Conservation (phyloP, 148 eudicot species). For the Nepenthes mirabilis region DNA sequence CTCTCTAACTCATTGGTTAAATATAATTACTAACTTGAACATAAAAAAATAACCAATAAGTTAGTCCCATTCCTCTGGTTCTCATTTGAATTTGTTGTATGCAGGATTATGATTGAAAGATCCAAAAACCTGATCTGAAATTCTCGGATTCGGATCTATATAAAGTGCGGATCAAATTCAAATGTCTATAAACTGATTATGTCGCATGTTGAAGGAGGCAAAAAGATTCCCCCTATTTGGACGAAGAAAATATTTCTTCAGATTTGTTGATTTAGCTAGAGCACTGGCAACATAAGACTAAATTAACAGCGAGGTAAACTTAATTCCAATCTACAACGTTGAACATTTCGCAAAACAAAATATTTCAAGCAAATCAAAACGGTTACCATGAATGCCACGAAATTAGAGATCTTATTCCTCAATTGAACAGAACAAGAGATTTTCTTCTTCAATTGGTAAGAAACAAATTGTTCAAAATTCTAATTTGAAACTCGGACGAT, state of each 20-base stretch:
- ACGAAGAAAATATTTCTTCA: slow-evolving; percentile 78
- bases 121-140: too few relatives aligned
- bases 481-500: too few relatives aligned
- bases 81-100: too few relatives aligned
- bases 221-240: slow-evolving; percentile 62
- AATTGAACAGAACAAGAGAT: slow-evolving; percentile 65
- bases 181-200: slow-evolving; percentile 25
- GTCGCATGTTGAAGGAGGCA: slow-evolving; percentile 58
- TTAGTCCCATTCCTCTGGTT: too few relatives aligned
- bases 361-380: background rate
- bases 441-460: slow-evolving; percentile 66
- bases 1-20: too few relatives aligned
- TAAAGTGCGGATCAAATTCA: too few relatives aligned
- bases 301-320: background rate
- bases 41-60: too few relatives aligned
- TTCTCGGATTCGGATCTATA: too few relatives aligned
- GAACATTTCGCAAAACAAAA: background rate
- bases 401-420: slow-evolving; percentile 49
- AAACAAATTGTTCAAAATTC: too few relatives aligned
- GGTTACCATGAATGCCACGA: slow-evolving; percentile 85
- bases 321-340: background rate
- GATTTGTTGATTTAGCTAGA: slow-evolving; percentile 76
- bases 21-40: too few relatives aligned
- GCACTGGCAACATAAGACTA: slow-evolving; percentile 4
- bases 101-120: too few relatives aligned